phyloP scores from a whole-genome alignment of 768 basidiomycete genomes.

The Mycena pura region DNA sequence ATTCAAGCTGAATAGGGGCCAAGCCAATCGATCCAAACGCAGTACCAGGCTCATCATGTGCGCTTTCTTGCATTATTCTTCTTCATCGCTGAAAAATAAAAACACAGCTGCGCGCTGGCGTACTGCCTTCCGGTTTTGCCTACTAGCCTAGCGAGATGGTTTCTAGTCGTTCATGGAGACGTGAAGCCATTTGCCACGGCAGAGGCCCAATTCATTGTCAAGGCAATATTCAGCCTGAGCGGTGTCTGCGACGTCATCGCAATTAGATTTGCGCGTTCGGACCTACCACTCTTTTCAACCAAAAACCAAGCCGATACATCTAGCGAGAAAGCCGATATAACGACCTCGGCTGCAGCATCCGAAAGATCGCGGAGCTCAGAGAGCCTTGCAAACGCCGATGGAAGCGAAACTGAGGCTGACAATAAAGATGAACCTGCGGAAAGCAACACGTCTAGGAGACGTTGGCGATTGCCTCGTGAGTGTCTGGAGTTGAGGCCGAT shows the following conservation, averaged over 20 bases:
- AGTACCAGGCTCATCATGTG: slow-evolving; percentile 1
- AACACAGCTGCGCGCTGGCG: slow-evolving; percentile 12
- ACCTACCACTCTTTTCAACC: slow-evolving; percentile 2
- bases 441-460: not conserved
- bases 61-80: not conserved
- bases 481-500: not conserved
- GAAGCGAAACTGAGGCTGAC: too few relatives aligned
- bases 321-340: not conserved
- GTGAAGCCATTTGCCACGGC: slow-evolving; percentile 13
- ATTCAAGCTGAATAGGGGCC: not conserved
- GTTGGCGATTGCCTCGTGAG: not conserved
- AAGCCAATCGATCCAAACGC: not conserved
- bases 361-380: too few relatives aligned
- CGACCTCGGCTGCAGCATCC: too few relatives aligned
- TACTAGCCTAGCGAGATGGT: slow-evolving; percentile 13
- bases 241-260: slow-evolving; percentile 7
- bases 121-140: slow-evolving; percentile 17
- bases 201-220: slow-evolving; percentile 12
- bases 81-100: not conserved
- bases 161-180: slow-evolving; percentile 6
- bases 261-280: slow-evolving; percentile 2
- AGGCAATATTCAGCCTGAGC: slow-evolving; percentile 19
- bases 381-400: too few relatives aligned
- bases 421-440: too few relatives aligned
- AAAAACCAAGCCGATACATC: not conserved